Percentiles rank a stretch among this genome's conserved stretches.
Conservation (phyloP, 805 yeast species). For the Isabelozyma gotoi region DNA sequence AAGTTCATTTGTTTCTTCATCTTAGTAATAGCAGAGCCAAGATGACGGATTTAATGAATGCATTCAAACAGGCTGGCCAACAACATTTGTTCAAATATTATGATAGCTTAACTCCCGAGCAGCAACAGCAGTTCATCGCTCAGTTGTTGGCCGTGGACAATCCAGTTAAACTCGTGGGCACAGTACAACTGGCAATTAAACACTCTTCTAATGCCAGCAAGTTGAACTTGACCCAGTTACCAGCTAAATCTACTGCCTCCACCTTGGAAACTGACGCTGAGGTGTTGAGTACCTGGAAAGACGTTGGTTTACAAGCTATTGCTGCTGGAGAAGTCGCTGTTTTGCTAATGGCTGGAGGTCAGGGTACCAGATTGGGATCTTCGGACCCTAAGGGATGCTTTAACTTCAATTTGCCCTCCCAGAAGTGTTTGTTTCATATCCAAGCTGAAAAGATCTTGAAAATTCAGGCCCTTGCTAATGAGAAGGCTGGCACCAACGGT, state of each 20-base stretch:
- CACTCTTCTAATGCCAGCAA: constrained; percentile 25
- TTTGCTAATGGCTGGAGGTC: constrained; percentile 96
- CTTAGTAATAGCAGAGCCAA: background rate
- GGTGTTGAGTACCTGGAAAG: constrained; percentile 37
- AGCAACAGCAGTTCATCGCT: constrained; percentile 34
- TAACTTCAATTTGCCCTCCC: constrained; percentile 80
- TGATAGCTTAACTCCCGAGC: constrained; percentile 33
- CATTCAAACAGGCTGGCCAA: constrained; percentile 50
- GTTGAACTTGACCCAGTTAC: constrained; percentile 47
- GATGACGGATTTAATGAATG: constrained; percentile 15
- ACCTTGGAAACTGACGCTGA: constrained; percentile 42
- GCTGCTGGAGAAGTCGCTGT: constrained; percentile 78
- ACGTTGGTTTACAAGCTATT: constrained; percentile 68
- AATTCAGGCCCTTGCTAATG: constrained; percentile 56
- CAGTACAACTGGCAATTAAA: constrained; percentile 48
- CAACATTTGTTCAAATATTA: constrained; percentile 51
- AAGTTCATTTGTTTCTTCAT: too few species aligned
- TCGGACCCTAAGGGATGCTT: constrained; percentile 92
- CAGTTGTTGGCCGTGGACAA: constrained; percentile 44
- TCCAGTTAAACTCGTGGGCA: constrained; percentile 38
- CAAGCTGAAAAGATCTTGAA: constrained; percentile 84
- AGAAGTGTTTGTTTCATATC: constrained; percentile 81
- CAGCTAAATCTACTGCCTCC: constrained; percentile 45
- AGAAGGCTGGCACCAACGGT: constrained; percentile 21
- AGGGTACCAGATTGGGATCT: constrained; percentile 94